phyloP scores from a whole-genome alignment of 2,329 filamentous ascomycete species.

The Lecanosticta acicola region DNA sequence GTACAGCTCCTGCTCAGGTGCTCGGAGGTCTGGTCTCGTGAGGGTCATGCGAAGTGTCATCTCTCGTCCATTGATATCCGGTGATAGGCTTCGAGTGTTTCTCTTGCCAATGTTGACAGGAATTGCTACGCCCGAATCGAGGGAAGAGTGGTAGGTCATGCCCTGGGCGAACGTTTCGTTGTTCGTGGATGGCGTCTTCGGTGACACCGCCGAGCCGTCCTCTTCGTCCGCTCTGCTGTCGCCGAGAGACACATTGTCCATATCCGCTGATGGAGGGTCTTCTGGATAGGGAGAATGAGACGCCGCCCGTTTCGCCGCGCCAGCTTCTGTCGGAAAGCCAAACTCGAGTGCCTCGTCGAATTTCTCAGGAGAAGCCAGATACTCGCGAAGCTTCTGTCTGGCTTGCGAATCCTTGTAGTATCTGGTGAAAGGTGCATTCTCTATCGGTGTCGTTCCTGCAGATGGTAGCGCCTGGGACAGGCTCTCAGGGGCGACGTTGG shows the following conservation, averaged over 20 bases:
- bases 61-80: slow-evolving; percentile 50
- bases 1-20: slow-evolving; percentile 66
- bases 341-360: slow-evolving; percentile 95
- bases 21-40: slow-evolving; percentile 79
- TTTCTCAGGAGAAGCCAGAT: slow-evolving; percentile 82
- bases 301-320: slow-evolving; percentile 1
- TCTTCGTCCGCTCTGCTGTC: slow-evolving; percentile 13
- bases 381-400: slow-evolving; percentile 76
- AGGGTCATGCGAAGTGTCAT: slow-evolving; percentile 97
- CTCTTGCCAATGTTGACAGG: slow-evolving; percentile 9
- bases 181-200: slow-evolving; percentile 10
- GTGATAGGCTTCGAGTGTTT: slow-evolving; percentile 13
- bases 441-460: slow-evolving; percentile 2
- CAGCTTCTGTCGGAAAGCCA: slow-evolving; percentile 60
- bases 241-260: slow-evolving; percentile 11
- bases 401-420: slow-evolving; percentile 91
- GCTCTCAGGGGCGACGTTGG: slow-evolving; percentile 6
- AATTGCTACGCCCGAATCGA: slow-evolving; percentile 34
- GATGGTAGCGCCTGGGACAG: slow-evolving; percentile 5
- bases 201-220: slow-evolving; percentile 5
- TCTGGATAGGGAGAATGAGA: slow-evolving; percentile 19
- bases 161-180: slow-evolving; percentile 5
- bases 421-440: slow-evolving; percentile 30
- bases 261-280: slow-evolving; percentile 4
- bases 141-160: slow-evolving; percentile 27